Evolutionary conservation across 2,329 filamentous ascomycete genomes (phyloP).

Genomic region (Scedosporium dehoogii): DNA sequence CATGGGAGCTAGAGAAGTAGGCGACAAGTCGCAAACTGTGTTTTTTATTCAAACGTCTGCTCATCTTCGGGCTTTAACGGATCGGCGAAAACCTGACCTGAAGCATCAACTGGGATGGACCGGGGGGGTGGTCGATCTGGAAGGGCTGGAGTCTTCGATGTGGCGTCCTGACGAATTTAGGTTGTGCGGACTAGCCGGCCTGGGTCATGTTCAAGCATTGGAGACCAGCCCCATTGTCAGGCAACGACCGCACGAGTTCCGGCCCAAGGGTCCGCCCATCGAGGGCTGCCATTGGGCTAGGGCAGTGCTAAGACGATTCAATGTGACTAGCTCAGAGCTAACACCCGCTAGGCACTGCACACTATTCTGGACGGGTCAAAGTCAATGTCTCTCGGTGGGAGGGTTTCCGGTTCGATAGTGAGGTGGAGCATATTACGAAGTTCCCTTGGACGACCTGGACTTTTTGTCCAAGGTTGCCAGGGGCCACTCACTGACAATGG

Average conservation of each 20-base stretch:
- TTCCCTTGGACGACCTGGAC: too few relatives aligned
- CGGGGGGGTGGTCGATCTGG: not conserved
- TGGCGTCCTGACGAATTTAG: not conserved
- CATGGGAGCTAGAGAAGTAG: not conserved
- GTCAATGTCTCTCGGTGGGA: not conserved
- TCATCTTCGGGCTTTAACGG: not conserved
- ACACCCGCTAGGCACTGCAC: not conserved
- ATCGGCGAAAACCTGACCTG: not conserved
- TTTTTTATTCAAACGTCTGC: too few relatives aligned
- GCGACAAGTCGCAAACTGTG: too few relatives aligned
- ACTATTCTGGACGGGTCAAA: not conserved
- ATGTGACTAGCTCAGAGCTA: not conserved
- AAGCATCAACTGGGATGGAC: not conserved
- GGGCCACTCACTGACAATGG: too few relatives aligned
- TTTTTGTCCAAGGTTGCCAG: too few relatives aligned
- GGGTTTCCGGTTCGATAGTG: too few relatives aligned
- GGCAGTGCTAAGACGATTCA: not conserved
- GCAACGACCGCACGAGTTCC: too few relatives aligned
- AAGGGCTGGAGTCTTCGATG: not conserved
- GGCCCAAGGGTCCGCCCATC: not conserved
- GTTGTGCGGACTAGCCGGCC: not conserved
- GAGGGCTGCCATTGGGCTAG: not conserved
- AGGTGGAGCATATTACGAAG: too few relatives aligned
- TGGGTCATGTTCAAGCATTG: not conserved
- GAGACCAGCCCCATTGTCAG: too few relatives aligned